Percentiles rank a stretch among this genome's conserved stretches.
phyloP scores from a whole-genome alignment of 2,329 filamentous ascomycete genomes.

The Penicillium sp. region DNA sequence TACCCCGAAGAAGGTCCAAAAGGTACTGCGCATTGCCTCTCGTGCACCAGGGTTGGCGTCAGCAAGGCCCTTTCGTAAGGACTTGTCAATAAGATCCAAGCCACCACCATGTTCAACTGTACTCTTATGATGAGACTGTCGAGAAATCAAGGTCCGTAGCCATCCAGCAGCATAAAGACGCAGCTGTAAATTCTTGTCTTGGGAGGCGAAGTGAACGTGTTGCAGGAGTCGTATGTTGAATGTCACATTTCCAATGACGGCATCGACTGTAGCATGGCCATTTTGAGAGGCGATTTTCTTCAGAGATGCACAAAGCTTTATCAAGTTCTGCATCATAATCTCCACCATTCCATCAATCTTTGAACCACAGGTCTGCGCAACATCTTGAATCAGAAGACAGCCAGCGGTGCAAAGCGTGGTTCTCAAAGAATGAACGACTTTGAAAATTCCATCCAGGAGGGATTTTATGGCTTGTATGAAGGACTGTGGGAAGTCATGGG shows the following conservation, averaged over 20 bases:
- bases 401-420: constrained; percentile 90
- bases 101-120: constrained; percentile 85
- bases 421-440: constrained; percentile 78
- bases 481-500: constrained; percentile 72
- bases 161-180: constrained; percentile 78
- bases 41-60: constrained; percentile 91
- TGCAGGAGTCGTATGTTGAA: constrained; percentile 83
- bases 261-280: constrained; percentile 79
- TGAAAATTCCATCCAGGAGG: constrained; percentile 85
- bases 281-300: constrained; percentile 92
- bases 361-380: constrained; percentile 75
- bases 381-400: constrained; percentile 81
- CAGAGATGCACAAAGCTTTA: constrained; percentile 86
- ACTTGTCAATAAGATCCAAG: constrained; percentile 82
- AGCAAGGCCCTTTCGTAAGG: constrained; percentile 82
- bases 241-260: constrained; percentile 75
- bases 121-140: constrained; percentile 75
- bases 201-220: constrained; percentile 78
- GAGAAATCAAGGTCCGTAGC: constrained; percentile 80
- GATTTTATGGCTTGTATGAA: constrained; percentile 74
- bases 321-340: constrained; percentile 81
- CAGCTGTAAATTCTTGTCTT: constrained; percentile 93
- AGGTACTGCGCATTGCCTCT: constrained; percentile 81
- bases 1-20: constrained; percentile 78
- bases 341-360: constrained; percentile 88